phyloP scores from a whole-genome alignment of 352 stramenopile species.

The Peronospora farinosa region DNA sequence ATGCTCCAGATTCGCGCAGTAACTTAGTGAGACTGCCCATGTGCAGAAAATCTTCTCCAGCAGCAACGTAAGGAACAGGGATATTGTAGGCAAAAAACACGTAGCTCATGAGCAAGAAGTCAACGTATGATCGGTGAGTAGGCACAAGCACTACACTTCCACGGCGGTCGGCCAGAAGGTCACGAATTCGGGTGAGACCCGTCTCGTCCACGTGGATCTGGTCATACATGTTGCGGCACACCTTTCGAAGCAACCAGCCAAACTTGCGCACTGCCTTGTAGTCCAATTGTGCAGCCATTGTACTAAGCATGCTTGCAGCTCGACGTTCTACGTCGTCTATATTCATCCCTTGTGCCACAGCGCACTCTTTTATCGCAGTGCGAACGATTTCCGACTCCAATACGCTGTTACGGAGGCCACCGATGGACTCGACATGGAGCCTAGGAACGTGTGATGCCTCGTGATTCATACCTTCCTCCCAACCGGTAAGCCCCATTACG shows the following conservation, averaged over 20 bases:
- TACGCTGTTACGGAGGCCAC: slow-evolving; percentile 62
- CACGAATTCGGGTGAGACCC: slow-evolving; percentile 60
- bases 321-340: slow-evolving; percentile 48
- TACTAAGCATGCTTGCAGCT: slow-evolving; percentile 55
- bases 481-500: slow-evolving; percentile 83
- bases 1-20: slow-evolving; percentile 63
- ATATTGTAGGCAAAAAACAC: slow-evolving; percentile 87
- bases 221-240: slow-evolving; percentile 82
- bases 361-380: slow-evolving; percentile 41
- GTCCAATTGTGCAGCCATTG: slow-evolving; percentile 73
- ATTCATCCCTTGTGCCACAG: slow-evolving; percentile 25
- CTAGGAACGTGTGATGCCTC: slow-evolving; percentile 81
- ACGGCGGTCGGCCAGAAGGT: slow-evolving; percentile 42
- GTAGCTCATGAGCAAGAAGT: slow-evolving; percentile 84
- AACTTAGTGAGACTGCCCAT: slow-evolving; percentile 64
- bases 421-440: slow-evolving; percentile 52
- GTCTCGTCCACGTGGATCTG: slow-evolving; percentile 82
- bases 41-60: slow-evolving; percentile 72
- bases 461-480: slow-evolving; percentile 80
- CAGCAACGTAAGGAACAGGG: slow-evolving; percentile 73
- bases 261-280: slow-evolving; percentile 73
- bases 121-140: slow-evolving; percentile 79
- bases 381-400: slow-evolving; percentile 58
- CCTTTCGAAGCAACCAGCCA: slow-evolving; percentile 75
- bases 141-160: slow-evolving; percentile 77